These are phyloP conservation scores for Exophiala alcalophila DNA, from an alignment of 2,329 filamentous ascomycete species.

Conservation along the genomic window DNA sequence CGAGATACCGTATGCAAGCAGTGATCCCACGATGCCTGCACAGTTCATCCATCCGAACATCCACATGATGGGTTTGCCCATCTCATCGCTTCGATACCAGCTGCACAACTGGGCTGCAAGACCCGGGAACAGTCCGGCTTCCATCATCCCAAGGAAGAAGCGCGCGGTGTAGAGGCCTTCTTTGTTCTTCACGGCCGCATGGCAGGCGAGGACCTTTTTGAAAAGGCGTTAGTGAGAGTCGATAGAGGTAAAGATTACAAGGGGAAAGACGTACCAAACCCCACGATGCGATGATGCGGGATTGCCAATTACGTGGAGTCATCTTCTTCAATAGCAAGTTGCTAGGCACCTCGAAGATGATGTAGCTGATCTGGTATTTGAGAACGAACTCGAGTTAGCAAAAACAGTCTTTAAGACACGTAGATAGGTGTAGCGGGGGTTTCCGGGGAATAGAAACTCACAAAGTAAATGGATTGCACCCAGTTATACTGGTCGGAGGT, in stretches of 20 bases:
- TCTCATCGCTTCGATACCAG: conserved; percentile 50
- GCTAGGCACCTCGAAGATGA: conserved; percentile 42
- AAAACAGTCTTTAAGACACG: too few relatives aligned
- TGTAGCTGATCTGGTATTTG: conserved; percentile 34
- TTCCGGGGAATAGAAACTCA: conserved; percentile 25
- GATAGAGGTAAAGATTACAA: not conserved
- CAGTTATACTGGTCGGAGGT: conserved; percentile 43
- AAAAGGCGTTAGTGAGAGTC: not conserved
- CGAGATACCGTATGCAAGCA: conserved; percentile 32
- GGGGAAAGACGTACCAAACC: conserved; percentile 27
- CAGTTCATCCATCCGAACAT: conserved; percentile 43
- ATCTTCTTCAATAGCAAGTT: conserved; percentile 41
- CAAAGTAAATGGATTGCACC: conserved; percentile 42
- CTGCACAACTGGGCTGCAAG: conserved; percentile 44
- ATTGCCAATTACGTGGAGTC: conserved; percentile 39
- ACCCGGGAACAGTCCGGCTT: conserved; percentile 46
- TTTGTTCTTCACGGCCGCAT: conserved; percentile 40
- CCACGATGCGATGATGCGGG: conserved; percentile 40
- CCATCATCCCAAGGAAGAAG: conserved; percentile 44
- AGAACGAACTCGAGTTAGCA: not conserved
- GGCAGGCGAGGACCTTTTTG: conserved; percentile 35
- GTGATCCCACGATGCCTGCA: conserved; percentile 37
- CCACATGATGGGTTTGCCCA: conserved; percentile 43
- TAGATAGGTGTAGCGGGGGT: too few relatives aligned
- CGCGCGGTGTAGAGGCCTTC: conserved; percentile 40